Percentiles rank a stretch among this genome's conserved stretches.
These are phyloP conservation scores for Cryptococcus hybrid DNA, from an alignment of 1,284 basidiomycete species.

Conservation along the genomic window DNA sequence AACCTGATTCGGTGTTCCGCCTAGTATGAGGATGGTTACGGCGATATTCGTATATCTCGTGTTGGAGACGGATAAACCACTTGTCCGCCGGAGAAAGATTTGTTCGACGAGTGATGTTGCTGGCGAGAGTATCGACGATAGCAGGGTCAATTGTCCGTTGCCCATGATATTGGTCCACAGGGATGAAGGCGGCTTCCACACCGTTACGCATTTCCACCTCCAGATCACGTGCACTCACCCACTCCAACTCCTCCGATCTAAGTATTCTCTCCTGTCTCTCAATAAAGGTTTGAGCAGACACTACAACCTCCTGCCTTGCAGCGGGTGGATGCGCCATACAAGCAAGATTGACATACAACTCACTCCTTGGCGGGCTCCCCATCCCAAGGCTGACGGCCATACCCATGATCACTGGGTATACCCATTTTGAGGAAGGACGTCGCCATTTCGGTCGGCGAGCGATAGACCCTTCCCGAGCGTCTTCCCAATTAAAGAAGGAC, in stretches of 20 bases:
- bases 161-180: too few relatives aligned
- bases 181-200: too few relatives aligned
- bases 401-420: slow-evolving; percentile 41
- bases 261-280: neutral
- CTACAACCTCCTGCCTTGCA: neutral
- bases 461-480: neutral
- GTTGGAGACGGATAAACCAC: slow-evolving; percentile 45
- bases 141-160: neutral
- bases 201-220: neutral
- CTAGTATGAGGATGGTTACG: neutral
- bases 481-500: neutral
- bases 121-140: neutral
- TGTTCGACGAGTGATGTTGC: neutral
- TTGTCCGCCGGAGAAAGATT: slow-evolving; percentile 28
- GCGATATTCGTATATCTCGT: slow-evolving; percentile 31
- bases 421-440: slow-evolving; percentile 37
- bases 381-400: slow-evolving; percentile 39
- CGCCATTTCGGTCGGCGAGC: slow-evolving; percentile 38
- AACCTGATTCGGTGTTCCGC: neutral
- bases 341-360: slow-evolving; percentile 46
- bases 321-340: slow-evolving; percentile 47
- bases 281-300: neutral
- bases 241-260: neutral
- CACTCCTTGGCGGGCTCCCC: slow-evolving; percentile 38
- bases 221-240: neutral